Evolutionary conservation across 805 yeast genomes (phyloP), one percentile per base, ranked within the genome.

Genomic region (Maudiozyma pseudohumilis): DNA sequence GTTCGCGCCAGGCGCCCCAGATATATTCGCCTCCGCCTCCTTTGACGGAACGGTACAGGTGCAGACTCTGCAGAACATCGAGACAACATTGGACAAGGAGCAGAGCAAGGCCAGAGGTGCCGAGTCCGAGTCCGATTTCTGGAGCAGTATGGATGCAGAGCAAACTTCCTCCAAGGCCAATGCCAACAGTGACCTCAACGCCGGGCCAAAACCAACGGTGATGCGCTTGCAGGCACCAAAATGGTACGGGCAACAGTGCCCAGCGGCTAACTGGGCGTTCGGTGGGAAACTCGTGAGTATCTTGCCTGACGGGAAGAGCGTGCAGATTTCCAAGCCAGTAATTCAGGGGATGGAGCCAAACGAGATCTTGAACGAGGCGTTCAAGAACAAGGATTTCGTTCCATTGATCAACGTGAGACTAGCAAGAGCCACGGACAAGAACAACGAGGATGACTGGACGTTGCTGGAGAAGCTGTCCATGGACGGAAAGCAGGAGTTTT

Each of bases 1-100:
- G 49, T 92, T 88, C 66, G 94, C 95, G 41, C 95, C 95, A 29
- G 59, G 68, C 18, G 74, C 83, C 21, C 98, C 99, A 2, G 96
- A 89, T 44, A 62, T 85, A 35, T 83, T 92, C 65, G 95, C 95
- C 5, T 72, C 83, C 39, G 84, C 94, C 17, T 80, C 95, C 5
- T 83, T 83, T 48, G 96, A 86, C 59, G 88, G 92, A 44, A 83
- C 77, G 58, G 70, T 89, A 40, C 61, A 72, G 38, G 70, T 89
- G 26, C 96, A 88, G 61, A 73, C 95, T 17, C 65, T 92, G 44
- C 99, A 92, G 64, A 95, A 88, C 37, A 40, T 60, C 27, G 48
- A 47, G 12, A 56, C 47, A 21, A 45, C 45, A 10, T 42, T 57
- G 17, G 62, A 56, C 34, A 43, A 49, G 27, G 45, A 51, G 32